phyloP scores from a whole-genome alignment of 2,329 filamentous ascomycete species.

The Coniochaeta hoffmannii region DNA sequence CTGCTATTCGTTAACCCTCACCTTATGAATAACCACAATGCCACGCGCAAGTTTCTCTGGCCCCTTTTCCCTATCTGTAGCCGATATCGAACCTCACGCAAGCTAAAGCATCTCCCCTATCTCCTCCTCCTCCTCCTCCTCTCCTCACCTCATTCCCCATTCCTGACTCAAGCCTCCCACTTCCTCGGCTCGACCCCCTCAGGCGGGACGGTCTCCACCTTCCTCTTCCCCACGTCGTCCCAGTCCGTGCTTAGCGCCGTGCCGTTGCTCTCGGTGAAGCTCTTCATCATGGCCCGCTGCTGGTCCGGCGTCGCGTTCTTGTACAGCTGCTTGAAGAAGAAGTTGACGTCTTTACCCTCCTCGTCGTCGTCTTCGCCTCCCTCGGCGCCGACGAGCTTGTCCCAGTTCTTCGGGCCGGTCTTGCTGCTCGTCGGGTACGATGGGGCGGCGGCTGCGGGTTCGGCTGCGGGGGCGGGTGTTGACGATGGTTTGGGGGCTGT shows the following conservation, averaged over 20 bases:
- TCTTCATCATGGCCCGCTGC: conserved; percentile 95
- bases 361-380: conserved; percentile 50
- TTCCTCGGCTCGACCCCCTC: conserved; percentile 72
- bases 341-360: conserved; percentile 57
- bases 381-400: conserved; percentile 55
- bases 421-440: conserved; percentile 83
- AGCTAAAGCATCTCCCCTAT: too few species aligned
- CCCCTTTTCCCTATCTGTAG: too few species aligned
- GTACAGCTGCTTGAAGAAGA: conserved; percentile 89
- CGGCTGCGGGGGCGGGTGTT: conserved; percentile 3
- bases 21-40: too few species aligned
- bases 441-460: conserved; percentile 28
- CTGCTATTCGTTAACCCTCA: too few species aligned
- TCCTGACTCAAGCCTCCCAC: conserved; percentile 37
- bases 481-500: conserved; percentile 1
- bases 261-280: conserved; percentile 87
- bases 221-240: conserved; percentile 67
- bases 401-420: conserved; percentile 84
- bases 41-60: too few species aligned
- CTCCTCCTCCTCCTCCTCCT: too few species aligned
- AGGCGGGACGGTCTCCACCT: conserved; percentile 65
- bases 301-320: conserved; percentile 70
- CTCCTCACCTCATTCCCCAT: too few species aligned
- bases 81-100: too few species aligned
- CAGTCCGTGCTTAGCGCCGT: conserved; percentile 91